Conservation (phyloP, 768 basidiomycete species). For the Russula sp. region DNA sequence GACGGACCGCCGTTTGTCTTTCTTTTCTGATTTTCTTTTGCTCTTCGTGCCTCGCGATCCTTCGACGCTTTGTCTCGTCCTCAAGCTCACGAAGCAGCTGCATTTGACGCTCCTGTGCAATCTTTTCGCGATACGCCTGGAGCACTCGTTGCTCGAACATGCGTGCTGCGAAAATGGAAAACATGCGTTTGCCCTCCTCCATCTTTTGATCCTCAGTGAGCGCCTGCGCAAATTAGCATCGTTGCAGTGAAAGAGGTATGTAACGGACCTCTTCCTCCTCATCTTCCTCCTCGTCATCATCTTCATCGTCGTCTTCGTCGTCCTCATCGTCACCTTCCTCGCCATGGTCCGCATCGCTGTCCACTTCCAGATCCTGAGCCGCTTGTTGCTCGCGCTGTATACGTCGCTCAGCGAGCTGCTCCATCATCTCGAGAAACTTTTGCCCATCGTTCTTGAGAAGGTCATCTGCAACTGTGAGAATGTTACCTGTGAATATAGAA, state of each 20-base stretch:
- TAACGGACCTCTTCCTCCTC: slow-evolving; percentile 40
- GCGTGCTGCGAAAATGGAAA: slow-evolving; percentile 97
- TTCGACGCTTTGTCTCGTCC: slow-evolving; percentile 84
- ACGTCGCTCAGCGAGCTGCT: slow-evolving; percentile 91
- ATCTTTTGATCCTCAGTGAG: slow-evolving; percentile 98
- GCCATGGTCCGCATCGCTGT: slow-evolving; percentile 50
- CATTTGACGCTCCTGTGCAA: slow-evolving; percentile 92
- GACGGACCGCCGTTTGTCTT: slow-evolving; percentile 91
- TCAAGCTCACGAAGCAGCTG: slow-evolving; percentile 93
- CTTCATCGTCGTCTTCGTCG: slow-evolving; percentile 50
- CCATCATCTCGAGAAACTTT: slow-evolving; percentile 99
- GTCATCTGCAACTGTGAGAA: slow-evolving; percentile 97
- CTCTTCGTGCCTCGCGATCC: slow-evolving; percentile 89
- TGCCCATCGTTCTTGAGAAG: slow-evolving; percentile 97
- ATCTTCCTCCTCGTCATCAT: slow-evolving; percentile 51
- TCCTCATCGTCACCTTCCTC: slow-evolving; percentile 52
- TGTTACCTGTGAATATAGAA: slow-evolving; percentile 72
- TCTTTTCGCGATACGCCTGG: slow-evolving; percentile 93
- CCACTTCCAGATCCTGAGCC: slow-evolving; percentile 45
- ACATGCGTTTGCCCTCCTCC: slow-evolving; percentile 99
- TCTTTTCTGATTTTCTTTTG: slow-evolving; percentile 96
- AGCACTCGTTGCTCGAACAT: slow-evolving; percentile 99
- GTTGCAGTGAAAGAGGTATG: slow-evolving; percentile 17
- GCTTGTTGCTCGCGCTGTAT: slow-evolving; percentile 85
- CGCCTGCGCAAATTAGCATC: slow-evolving; percentile 42